Evolutionary conservation across 73 alveolate species (phyloP).

Genomic region (Breviolum minutum): DNA sequence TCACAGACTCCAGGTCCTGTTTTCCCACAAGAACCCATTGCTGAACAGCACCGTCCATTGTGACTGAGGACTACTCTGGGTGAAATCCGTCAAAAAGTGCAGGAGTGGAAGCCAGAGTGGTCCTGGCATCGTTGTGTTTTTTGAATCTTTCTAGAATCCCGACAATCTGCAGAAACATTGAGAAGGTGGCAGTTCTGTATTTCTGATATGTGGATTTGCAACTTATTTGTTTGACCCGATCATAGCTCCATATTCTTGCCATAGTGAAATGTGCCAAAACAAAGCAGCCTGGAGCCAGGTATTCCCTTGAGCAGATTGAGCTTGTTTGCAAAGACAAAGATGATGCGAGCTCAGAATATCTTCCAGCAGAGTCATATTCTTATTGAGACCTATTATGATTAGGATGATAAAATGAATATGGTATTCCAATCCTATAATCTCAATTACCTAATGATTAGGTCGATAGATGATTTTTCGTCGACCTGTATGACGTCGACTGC

Average conservation of each 20-base stretch:
- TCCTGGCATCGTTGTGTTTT: neutral
- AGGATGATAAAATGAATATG: too few relatives aligned
- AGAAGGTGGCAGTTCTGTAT: neutral
- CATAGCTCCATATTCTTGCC: too few relatives aligned
- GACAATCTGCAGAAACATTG: neutral
- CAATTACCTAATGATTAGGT: too few relatives aligned
- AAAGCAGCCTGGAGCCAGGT: neutral
- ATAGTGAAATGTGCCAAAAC: neutral
- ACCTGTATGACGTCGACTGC: neutral
- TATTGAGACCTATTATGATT: too few relatives aligned
- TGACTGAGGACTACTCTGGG: slow-evolving; percentile 82
- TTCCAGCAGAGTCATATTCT: neutral
- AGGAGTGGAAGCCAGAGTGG: slow-evolving; percentile 94
- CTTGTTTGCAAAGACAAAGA: slow-evolving; percentile 92
- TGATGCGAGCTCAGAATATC: neutral
- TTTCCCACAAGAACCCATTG: too few relatives aligned
- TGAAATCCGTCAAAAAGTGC: slow-evolving; percentile 92
- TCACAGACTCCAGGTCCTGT: too few relatives aligned
- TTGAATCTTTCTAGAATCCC: neutral
- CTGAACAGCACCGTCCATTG: neutral
- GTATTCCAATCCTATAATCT: too few relatives aligned
- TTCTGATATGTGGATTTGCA: neutral
- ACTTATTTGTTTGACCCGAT: neutral
- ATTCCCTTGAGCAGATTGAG: slow-evolving; percentile 90
- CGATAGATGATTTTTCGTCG: too few relatives aligned